Conservation (phyloP, 768 basidiomycete genomes). For the Russula lepida region DNA sequence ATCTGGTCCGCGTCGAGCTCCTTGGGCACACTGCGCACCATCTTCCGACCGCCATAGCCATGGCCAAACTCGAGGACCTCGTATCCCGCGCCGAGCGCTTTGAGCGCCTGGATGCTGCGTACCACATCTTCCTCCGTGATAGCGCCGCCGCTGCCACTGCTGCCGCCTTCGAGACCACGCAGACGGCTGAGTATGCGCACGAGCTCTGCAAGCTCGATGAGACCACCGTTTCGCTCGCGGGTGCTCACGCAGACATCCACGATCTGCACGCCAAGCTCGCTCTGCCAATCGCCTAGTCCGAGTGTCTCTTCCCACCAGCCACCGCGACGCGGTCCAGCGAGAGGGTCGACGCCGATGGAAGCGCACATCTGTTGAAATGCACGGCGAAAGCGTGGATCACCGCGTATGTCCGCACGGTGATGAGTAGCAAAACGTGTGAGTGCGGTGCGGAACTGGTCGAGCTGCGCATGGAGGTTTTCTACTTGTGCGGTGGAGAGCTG, state of each 20-base stretch:
- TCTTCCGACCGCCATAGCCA: slow-evolving; percentile 50
- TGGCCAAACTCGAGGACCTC: slow-evolving; percentile 67
- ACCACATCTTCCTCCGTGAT: slow-evolving; percentile 83
- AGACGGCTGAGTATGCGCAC: slow-evolving; percentile 70
- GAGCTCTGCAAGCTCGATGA: slow-evolving; percentile 85
- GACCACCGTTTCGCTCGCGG: slow-evolving; percentile 81
- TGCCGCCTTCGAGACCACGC: slow-evolving; percentile 51
- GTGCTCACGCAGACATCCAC: slow-evolving; percentile 88
- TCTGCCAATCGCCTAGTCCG: slow-evolving; percentile 88
- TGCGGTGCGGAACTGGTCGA: slow-evolving; percentile 77
- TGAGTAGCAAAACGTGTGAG: slow-evolving; percentile 76
- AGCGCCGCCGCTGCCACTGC: slow-evolving; percentile 41
- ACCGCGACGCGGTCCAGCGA: slow-evolving; percentile 75
- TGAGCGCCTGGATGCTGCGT: slow-evolving; percentile 76
- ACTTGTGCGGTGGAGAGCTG: slow-evolving; percentile 72
- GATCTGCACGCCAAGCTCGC: slow-evolving; percentile 91
- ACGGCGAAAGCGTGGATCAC: slow-evolving; percentile 80
- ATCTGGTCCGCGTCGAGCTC: slow-evolving; percentile 89
- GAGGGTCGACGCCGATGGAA: slow-evolving; percentile 89
- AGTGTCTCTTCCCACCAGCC: slow-evolving; percentile 91
- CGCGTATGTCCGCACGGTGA: slow-evolving; percentile 77
- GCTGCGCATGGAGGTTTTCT: slow-evolving; percentile 69
- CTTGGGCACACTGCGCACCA: slow-evolving; percentile 84
- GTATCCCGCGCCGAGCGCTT: slow-evolving; percentile 89
- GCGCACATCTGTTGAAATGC: slow-evolving; percentile 95